Conservation (phyloP, 192 early-diverging fungal genomes). For the Backusella tarrabulga region DNA sequence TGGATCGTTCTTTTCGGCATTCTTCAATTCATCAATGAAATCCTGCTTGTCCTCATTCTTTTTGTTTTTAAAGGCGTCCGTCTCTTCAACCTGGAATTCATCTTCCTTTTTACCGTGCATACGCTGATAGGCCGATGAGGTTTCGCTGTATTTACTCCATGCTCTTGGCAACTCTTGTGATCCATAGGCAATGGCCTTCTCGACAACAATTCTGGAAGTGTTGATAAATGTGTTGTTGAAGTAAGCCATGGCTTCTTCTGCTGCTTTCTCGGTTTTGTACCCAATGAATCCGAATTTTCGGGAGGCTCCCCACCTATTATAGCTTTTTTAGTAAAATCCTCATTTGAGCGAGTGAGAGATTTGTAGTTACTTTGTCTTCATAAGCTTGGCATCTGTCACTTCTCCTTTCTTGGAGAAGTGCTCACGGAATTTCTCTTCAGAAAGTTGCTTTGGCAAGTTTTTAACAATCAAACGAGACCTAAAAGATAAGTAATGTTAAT, state of each 20-base stretch:
- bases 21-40: conserved; percentile 44
- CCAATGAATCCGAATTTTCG: conserved; percentile 94
- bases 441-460: conserved; percentile 92
- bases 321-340: background rate
- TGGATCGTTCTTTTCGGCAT: conserved; percentile 69
- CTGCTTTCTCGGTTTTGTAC: conserved; percentile 85
- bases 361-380: conserved; percentile 63
- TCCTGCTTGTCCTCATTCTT: conserved; percentile 46
- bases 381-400: conserved; percentile 92
- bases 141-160: conserved; percentile 88
- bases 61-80: conserved; percentile 39
- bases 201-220: conserved; percentile 85
- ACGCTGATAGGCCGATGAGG: conserved; percentile 74
- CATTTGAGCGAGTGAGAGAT: background rate
- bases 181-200: conserved; percentile 85
- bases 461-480: conserved; percentile 87
- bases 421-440: conserved; percentile 78
- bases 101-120: conserved; percentile 23
- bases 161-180: conserved; percentile 80
- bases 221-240: conserved; percentile 93
- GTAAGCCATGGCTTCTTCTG: conserved; percentile 73
- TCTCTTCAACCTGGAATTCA: conserved; percentile 35
- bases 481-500: background rate
- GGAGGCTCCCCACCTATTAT: conserved; percentile 67
- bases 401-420: conserved; percentile 84